phyloP scores from a whole-genome alignment of 192 early-diverging fungal species.

The Backusella tarrabulga region DNA sequence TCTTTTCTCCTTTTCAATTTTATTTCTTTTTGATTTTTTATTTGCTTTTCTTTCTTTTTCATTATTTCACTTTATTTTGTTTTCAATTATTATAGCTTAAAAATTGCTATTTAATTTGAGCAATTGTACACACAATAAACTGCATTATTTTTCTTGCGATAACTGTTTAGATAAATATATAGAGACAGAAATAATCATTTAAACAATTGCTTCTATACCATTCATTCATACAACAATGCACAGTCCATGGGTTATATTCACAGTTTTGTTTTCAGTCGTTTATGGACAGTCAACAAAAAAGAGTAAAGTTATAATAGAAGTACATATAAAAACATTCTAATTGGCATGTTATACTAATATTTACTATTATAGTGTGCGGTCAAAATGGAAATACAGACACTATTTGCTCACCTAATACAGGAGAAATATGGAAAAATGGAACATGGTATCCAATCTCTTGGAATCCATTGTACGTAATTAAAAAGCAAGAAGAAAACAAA shows the following conservation, averaged over 20 bases:
- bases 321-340: not conserved
- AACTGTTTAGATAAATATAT: not conserved
- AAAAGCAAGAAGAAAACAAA: not conserved
- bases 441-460: conserved; percentile 18
- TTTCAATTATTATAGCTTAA: not conserved
- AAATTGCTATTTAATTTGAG: not conserved
- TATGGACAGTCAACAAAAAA: conserved; percentile 7
- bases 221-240: not conserved
- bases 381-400: conserved; percentile 17
- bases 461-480: conserved; percentile 13
- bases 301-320: not conserved
- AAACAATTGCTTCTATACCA: not conserved
- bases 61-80: not conserved
- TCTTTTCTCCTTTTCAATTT: not conserved
- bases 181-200: not conserved
- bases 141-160: not conserved
- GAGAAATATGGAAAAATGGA: conserved; percentile 16
- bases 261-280: not conserved
- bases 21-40: not conserved
- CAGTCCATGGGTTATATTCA: not conserved
- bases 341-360: conserved; percentile 5
- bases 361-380: conserved; percentile 1
- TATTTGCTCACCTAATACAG: conserved; percentile 8
- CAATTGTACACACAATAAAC: not conserved
- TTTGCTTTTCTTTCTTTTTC: not conserved